Base-by-base conservation (phyloP, 352 stramenopile genomes). In the Salisapilia sapeloensis region DNA sequence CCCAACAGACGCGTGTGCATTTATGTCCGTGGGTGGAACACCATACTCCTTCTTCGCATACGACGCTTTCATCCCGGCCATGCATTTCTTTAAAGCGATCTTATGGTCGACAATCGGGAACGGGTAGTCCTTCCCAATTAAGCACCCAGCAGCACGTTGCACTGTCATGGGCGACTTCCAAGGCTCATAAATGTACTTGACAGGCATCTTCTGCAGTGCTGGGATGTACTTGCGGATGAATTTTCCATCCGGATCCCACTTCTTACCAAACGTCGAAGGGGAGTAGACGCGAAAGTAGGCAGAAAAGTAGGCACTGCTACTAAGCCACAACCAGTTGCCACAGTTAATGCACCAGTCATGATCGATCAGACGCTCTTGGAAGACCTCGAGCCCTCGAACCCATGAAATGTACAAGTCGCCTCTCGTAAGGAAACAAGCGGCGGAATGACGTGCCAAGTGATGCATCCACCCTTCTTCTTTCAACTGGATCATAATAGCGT, bases 241-340 rank as follows among this genome's bases (percentile, higher is more conserved):
- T 21, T 78, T 52, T 12, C 85, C 85, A 39, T 93, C 57, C 0
- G 80, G 66, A 44, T 99, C 94, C 49, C 83, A 97, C 54, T 98
- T 98, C 53, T 97, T 97, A 16, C 77, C 81, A 42, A 96, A 96
- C 2, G 80, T 75, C 31, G 86, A 77, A 2, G 91, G 91, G 4
- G 66, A 95, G 37, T 98, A 98, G 41, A 95, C 93, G 33, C 93
- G 79, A 49, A 97, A 98, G 58, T 98, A 98, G 33, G 96, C 93
- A 31, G 93, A 93, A 48, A 98, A 98, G 61, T 96, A 97, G 11
- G 79, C 83, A 25, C 71, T 93, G 37, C 67, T 90, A 24, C 67
- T 93, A 24, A 99, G 75, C 92, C 94, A 97, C 31, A 95, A 69
- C 93, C 94, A 98, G 48, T 98, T 99, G 53, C 93, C 95, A 21